Base-by-base conservation (phyloP, 2,329 filamentous ascomycete genomes). In the Arthrinium puccinioides region DNA sequence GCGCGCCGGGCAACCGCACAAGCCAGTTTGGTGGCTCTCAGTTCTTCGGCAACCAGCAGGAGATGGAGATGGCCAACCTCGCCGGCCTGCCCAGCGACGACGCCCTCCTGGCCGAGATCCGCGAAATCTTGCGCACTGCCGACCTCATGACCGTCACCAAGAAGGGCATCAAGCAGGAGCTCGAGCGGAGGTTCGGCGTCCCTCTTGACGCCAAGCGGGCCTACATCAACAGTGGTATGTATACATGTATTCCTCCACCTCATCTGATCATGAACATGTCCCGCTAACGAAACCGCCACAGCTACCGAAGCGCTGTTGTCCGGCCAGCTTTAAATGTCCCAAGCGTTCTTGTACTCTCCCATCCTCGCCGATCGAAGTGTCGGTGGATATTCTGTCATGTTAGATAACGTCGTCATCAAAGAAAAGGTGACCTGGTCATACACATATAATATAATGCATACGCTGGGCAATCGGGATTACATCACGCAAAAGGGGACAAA, bases 91-190 rank as follows among this genome's bases (percentile, higher is more conserved):
- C 92, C 0, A 85, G 74, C 44, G 92, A 98, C 50, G 92, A 98
- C 54, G 84, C 87, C 9, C 71, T 98, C 34, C 68, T 98, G 44
- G 82, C 87, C 0, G 92, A 98, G 71, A 98, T 98, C 51, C 78
- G 92, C 36, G 88, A 96, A 55, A 95, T 98, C 45, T 69, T 98
- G 44, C 77, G 82, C 50, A 94, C 84, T 10, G 89, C 88, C 2
- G 92, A 98, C 64, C 67, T 98, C 55, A 98, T 98, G 92, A 89
- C 79, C 5, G 87, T 98, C 29, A 98, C 92, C 48, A 98, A 98
- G 79, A 98, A 98, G 78, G 87, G 85, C 52, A 85, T 98, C 63
- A 97, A 97, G 74, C 66, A 77, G 49, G 92, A 98, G 67, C 67
- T 98, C 40, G 92, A 98, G 72, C 79, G 80, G 54, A 77, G 89